phyloP scores from a whole-genome alignment of 2,329 filamentous ascomycete genomes.

The Monilinia fructicola region DNA sequence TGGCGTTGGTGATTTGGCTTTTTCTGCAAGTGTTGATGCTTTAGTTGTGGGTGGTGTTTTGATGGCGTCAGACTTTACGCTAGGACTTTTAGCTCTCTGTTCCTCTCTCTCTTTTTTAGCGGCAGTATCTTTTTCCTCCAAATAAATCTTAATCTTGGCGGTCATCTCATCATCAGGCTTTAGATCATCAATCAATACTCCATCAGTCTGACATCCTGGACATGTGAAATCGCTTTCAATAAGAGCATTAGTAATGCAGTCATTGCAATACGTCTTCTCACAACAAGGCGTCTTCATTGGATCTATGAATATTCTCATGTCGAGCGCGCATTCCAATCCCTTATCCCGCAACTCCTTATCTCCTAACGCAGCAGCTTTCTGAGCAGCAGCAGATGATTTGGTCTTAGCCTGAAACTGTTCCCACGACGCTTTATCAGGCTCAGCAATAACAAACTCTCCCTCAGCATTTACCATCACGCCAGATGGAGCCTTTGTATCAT shows the following conservation, averaged over 20 bases:
- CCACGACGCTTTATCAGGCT: slow-evolving; percentile 94
- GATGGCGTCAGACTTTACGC: slow-evolving; percentile 38
- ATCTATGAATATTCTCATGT: slow-evolving; percentile 97
- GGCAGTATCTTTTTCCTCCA: slow-evolving; percentile 54
- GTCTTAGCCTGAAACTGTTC: slow-evolving; percentile 95
- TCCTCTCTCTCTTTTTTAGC: slow-evolving; percentile 43
- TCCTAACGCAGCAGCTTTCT: slow-evolving; percentile 72
- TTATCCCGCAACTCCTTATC: slow-evolving; percentile 85
- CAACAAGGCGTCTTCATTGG: slow-evolving; percentile 99
- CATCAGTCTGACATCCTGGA: slow-evolving; percentile 85
- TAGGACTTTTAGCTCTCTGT: slow-evolving; percentile 49
- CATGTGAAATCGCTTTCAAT: slow-evolving; percentile 98
- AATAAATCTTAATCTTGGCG: slow-evolving; percentile 74
- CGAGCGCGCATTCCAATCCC: slow-evolving; percentile 89
- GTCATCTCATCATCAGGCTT: slow-evolving; percentile 76
- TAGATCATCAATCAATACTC: slow-evolving; percentile 90
- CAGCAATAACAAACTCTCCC: slow-evolving; percentile 94
- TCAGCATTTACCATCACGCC: slow-evolving; percentile 98
- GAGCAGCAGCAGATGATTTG: slow-evolving; percentile 78
- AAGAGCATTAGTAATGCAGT: slow-evolving; percentile 98
- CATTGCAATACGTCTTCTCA: slow-evolving; percentile 97
- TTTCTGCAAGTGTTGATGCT: slow-evolving; percentile 24
- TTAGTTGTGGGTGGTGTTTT: slow-evolving; percentile 38
- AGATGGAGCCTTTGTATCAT: slow-evolving; percentile 77
- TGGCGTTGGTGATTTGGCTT: slow-evolving; percentile 35